Evolutionary conservation across 495 filamentous ascomycete species (phyloP).

Genomic region (Cetradonia linearis): DNA sequence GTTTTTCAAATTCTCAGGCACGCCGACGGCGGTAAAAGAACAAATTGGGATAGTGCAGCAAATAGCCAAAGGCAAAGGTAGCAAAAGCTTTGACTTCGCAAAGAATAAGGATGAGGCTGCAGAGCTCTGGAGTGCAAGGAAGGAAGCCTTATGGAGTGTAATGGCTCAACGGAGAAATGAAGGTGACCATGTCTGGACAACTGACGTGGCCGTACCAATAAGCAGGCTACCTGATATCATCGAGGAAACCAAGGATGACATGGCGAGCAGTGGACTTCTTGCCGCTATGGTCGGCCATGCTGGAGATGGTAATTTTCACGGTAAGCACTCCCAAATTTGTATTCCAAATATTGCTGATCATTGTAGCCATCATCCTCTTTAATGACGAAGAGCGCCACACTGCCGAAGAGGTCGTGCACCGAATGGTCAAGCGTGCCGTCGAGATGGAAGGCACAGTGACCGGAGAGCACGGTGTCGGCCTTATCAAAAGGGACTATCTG

Average conservation of each 20-base stretch:
- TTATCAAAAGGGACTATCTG: slow-evolving; percentile 75
- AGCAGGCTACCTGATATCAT: slow-evolving; percentile 62
- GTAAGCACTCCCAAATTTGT: slow-evolving; percentile 30
- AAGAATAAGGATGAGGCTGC: slow-evolving; percentile 55
- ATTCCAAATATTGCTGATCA: slow-evolving; percentile 17
- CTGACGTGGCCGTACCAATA: slow-evolving; percentile 75
- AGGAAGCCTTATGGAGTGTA: slow-evolving; percentile 68
- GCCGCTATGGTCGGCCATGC: slow-evolving; percentile 74
- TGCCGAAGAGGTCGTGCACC: slow-evolving; percentile 62
- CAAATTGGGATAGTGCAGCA: slow-evolving; percentile 54
- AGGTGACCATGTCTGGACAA: slow-evolving; percentile 67
- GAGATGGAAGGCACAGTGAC: slow-evolving; percentile 79
- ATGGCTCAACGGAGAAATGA: slow-evolving; percentile 54
- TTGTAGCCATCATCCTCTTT: slow-evolving; percentile 58
- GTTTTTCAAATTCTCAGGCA: slow-evolving; percentile 79
- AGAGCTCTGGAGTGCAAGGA: slow-evolving; percentile 64
- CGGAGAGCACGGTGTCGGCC: slow-evolving; percentile 71
- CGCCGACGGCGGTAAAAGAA: slow-evolving; percentile 55
- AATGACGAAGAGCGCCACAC: slow-evolving; percentile 52
- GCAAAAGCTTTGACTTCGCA: slow-evolving; percentile 62
- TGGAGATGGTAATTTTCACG: slow-evolving; percentile 77
- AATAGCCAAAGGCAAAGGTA: slow-evolving; percentile 51
- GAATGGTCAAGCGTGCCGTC: slow-evolving; percentile 75
- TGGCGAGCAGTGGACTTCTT: slow-evolving; percentile 53
- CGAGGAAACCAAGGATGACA: slow-evolving; percentile 65